Base-by-base conservation (phyloP, 805 yeast species). In the Saccharomyces paradoxus region DNA sequence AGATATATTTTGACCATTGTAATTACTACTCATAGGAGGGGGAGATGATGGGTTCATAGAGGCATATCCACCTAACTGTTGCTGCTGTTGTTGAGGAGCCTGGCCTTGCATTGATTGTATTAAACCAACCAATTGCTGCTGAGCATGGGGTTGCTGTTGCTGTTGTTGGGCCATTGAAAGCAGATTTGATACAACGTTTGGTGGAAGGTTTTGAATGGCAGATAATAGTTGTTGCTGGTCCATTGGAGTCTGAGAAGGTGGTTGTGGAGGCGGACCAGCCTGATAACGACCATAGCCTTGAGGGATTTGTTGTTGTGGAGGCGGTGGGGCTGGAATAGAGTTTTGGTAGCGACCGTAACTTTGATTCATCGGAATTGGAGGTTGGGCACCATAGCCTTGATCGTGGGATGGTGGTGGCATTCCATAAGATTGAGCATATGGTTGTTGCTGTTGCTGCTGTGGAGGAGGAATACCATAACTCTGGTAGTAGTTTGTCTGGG, bases 161-260 rank as follows among this genome's bases (percentile, higher is more conserved):
- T 60, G 71, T 53, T 68, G 69, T 53, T 70, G 72, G 2, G 72
- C 72, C 54, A 64, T 62, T 6, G 67, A 59, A 21, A 70, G 53
- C 41, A 70, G 54, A 52, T 59, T 65, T 6, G 71, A 63, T 4
- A 70, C 67, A 22, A 69, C 70, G 50, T 64, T 65, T 48, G 73
- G 71, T 13, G 74, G 73, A 24, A 70, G 52, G 49, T 64, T 68
- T 57, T 70, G 72, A 28, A 70, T 61, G 4, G 71, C 71, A 41
- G 68, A 55, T 9, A 70, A 50, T 31, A 70, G 54, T 53, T 68
- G 71, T 41, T 63, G 66, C 56, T 70, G 72, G 46, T 65, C 62
- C 65, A 61, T 63, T 37, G 44, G 44, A 37, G 44, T 37, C 52
- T 55, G 64, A 10, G 66, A 63, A 46, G 65, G 59, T 49, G 56